Percentiles rank a stretch among this genome's conserved stretches.
Evolutionary conservation across 2,329 filamentous ascomycete species (phyloP).

Genomic region (Trichoderma aggressivum): DNA sequence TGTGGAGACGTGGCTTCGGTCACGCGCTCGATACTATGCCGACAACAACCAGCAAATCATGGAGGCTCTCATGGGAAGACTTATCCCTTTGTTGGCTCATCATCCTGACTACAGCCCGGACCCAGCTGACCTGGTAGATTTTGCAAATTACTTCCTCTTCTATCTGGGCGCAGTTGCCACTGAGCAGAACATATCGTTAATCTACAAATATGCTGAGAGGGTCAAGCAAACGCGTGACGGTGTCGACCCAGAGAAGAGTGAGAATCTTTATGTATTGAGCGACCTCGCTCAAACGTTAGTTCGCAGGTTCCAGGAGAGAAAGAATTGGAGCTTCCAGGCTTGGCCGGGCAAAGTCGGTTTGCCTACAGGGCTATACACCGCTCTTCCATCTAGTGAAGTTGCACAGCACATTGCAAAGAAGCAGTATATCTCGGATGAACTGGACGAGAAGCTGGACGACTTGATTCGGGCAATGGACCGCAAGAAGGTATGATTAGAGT

Average conservation of each 20-base stretch:
- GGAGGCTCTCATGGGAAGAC: constrained; percentile 75
- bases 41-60: constrained; percentile 61
- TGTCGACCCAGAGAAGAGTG: constrained; percentile 63
- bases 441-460: constrained; percentile 73
- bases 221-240: constrained; percentile 87
- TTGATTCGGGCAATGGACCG: constrained; percentile 63
- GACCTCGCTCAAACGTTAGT: constrained; percentile 83
- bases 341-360: constrained; percentile 78
- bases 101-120: constrained; percentile 80
- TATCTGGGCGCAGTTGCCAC: constrained; percentile 80
- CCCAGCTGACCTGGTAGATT: constrained; percentile 69
- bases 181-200: constrained; percentile 80
- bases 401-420: constrained; percentile 85
- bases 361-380: constrained; percentile 73
- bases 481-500: constrained; percentile 55
- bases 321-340: constrained; percentile 80
- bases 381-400: constrained; percentile 70
- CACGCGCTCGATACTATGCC: constrained; percentile 65
- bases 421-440: constrained; percentile 73
- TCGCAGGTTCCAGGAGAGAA: constrained; percentile 79
- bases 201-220: constrained; percentile 88
- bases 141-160: constrained; percentile 84
- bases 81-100: constrained; percentile 85
- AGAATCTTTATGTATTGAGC: constrained; percentile 79
- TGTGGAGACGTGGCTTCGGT: constrained; percentile 84